These are phyloP conservation scores for Aspergillus carbonarius DNA, from an alignment of 2,329 filamentous ascomycete genomes.

Conservation along the genomic window DNA sequence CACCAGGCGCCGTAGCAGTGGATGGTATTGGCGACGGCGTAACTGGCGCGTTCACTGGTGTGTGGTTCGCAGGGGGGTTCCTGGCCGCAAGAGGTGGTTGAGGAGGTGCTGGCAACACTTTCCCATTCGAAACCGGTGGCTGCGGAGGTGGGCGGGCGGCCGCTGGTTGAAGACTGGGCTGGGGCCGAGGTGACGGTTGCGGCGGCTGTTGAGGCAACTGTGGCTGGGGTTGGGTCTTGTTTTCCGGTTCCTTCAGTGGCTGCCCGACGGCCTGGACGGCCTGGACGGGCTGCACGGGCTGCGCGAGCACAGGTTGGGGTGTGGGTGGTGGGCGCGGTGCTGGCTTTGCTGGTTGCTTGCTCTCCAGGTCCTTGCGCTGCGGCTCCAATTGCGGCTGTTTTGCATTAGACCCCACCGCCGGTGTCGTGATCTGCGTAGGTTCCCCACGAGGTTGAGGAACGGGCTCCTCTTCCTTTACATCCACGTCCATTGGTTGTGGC, in stretches of 20 bases:
- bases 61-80: conserved; percentile 11
- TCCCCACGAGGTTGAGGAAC: conserved; percentile 12
- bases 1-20: conserved; percentile 20
- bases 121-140: conserved; percentile 21
- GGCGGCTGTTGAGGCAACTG: conserved; percentile 2
- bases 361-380: conserved; percentile 12
- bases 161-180: background rate
- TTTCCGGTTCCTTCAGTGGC: conserved; percentile 5
- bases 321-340: conserved; percentile 4
- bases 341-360: conserved; percentile 6
- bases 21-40: conserved; percentile 16
- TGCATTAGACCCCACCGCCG: background rate
- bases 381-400: conserved; percentile 9
- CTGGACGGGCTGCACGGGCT: conserved; percentile 9
- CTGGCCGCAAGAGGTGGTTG: conserved; percentile 23
- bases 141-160: conserved; percentile 5
- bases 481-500: conserved; percentile 30
- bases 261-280: conserved; percentile 5
- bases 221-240: conserved; percentile 3
- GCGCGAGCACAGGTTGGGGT: conserved; percentile 9
- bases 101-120: conserved; percentile 19
- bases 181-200: background rate
- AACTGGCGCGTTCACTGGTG: conserved; percentile 8
- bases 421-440: conserved; percentile 7
- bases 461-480: conserved; percentile 25